These are phyloP conservation scores for Lentinula edodes DNA, from an alignment of 768 basidiomycete species.

Conservation along the genomic window DNA sequence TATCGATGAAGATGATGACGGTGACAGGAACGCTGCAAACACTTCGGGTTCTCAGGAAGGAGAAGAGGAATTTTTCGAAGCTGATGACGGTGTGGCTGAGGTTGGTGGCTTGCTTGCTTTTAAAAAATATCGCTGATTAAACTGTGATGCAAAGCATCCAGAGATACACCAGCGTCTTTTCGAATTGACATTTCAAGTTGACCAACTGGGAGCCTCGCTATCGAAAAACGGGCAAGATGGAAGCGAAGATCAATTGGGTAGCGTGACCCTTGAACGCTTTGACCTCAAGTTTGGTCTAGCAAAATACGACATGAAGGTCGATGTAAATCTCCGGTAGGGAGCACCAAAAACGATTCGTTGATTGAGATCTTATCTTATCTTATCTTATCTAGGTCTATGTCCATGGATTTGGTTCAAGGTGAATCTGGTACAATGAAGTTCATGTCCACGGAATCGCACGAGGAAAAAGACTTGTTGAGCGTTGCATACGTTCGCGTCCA, in stretches of 20 bases:
- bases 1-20: slow-evolving; percentile 53
- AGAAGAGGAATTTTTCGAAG: slow-evolving; percentile 69
- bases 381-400: slow-evolving; percentile 52
- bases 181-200: slow-evolving; percentile 84
- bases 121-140: background rate
- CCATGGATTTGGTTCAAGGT: slow-evolving; percentile 66
- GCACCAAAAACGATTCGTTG: slow-evolving; percentile 7
- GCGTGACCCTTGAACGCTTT: slow-evolving; percentile 76
- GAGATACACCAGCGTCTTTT: slow-evolving; percentile 57
- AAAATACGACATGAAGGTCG: slow-evolving; percentile 83
- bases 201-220: slow-evolving; percentile 72
- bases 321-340: slow-evolving; percentile 66
- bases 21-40: slow-evolving; percentile 22
- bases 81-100: slow-evolving; percentile 52
- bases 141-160: slow-evolving; percentile 22
- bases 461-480: slow-evolving; percentile 63
- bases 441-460: slow-evolving; percentile 46
- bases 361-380: background rate
- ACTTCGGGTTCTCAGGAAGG: slow-evolving; percentile 23
- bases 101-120: slow-evolving; percentile 26
- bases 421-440: slow-evolving; percentile 49
- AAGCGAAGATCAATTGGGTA: slow-evolving; percentile 69
- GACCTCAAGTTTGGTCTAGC: slow-evolving; percentile 66
- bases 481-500: slow-evolving; percentile 80
- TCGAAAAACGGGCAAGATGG: slow-evolving; percentile 62